These are phyloP conservation scores for Fragilaria radians DNA, from an alignment of 108 stramenopile species.

Conservation along the genomic window DNA sequence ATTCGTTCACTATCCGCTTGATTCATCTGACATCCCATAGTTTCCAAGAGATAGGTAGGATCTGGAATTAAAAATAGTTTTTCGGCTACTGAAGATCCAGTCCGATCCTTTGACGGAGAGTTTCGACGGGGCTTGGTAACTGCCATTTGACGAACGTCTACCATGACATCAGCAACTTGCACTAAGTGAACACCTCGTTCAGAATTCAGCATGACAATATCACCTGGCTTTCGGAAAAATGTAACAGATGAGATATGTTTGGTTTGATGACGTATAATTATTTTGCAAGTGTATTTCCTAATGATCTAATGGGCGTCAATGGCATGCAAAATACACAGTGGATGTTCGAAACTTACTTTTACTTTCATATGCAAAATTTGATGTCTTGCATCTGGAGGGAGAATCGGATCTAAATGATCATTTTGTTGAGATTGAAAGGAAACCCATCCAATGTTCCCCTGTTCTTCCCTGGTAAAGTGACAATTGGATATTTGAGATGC, in stretches of 20 bases:
- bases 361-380: conserved; percentile 22
- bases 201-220: conserved; percentile 35
- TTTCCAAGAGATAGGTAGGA: conserved; percentile 53
- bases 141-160: conserved; percentile 81
- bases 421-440: conserved; percentile 7
- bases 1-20: conserved; percentile 89
- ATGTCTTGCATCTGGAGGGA: conserved; percentile 34
- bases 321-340: no score
- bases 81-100: not conserved
- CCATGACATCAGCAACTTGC: conserved; percentile 84
- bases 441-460: conserved; percentile 48
- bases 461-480: conserved; percentile 39
- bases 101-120: not conserved
- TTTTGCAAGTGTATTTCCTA: no score
- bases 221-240: conserved; percentile 27
- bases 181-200: conserved; percentile 69
- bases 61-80: not conserved
- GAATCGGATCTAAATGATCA: conserved; percentile 55
- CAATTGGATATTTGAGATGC: conserved; percentile 42
- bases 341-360: conserved; percentile 10
- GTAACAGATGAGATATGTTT: no score
- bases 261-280: no score
- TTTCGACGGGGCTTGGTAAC: conserved; percentile 35
- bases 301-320: no score
- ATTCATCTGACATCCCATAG: conserved; percentile 95